phyloP scores from a whole-genome alignment of 306 rosid genomes.

The Cucumis cinereus region DNA sequence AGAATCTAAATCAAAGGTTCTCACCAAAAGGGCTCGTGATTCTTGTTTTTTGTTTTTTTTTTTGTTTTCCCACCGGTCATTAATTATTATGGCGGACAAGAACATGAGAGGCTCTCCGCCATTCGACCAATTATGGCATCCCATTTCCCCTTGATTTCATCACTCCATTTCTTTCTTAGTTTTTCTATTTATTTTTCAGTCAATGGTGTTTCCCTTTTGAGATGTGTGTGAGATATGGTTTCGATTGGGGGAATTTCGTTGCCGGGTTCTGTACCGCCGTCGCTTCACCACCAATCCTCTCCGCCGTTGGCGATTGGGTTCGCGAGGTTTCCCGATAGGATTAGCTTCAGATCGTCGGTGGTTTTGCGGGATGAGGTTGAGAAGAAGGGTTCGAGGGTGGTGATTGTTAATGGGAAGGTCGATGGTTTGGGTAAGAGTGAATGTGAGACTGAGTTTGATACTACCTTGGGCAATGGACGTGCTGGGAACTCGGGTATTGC shows the following conservation, averaged over 20 bases:
- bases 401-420: constrained; percentile 14
- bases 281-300: neutral
- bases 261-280: constrained; percentile 7
- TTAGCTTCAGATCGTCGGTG: constrained; percentile 21
- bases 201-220: neutral
- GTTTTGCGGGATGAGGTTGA: constrained; percentile 16
- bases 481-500: constrained; percentile 23
- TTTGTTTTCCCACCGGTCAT: neutral
- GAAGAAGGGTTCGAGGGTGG: constrained; percentile 30
- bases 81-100: neutral
- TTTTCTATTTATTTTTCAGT: neutral
- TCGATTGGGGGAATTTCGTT: constrained; percentile 20
- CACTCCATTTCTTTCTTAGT: neutral
- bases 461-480: constrained; percentile 23
- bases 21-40: neutral
- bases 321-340: constrained; percentile 3
- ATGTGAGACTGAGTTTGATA: constrained; percentile 1
- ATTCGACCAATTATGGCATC: neutral
- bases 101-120: neutral
- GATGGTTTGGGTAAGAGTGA: constrained; percentile 11
- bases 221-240: constrained; percentile 24
- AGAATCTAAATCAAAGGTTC: neutral
- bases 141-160: neutral
- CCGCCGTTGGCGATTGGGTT: neutral
- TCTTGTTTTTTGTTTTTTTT: neutral